Evolutionary conservation across 805 yeast species (phyloP), one percentile per base, ranked within the genome.

Genomic region (Saccharomycopsis fibuligera): DNA sequence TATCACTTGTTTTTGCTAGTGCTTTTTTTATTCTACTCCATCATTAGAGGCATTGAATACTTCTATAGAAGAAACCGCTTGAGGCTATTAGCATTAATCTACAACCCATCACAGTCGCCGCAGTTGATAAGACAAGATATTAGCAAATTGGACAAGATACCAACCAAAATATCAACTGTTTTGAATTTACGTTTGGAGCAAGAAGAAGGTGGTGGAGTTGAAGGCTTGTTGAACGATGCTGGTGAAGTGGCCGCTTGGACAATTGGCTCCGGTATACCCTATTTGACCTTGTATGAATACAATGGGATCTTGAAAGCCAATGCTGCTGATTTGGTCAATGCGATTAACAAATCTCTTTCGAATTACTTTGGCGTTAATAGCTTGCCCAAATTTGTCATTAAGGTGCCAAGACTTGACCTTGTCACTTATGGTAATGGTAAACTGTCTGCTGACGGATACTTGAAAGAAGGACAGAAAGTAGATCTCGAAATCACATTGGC

Each of bases 151-250:
- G 61, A 73, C 38, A 93, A 93, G 64, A 74, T 88, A 22, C 99
- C 99, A 2, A 75, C 73, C 55, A 74, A 85, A 44, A 59, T 93
- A 21, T 83, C 95, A 6, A 79, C 86, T 19, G 79, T 91, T n/a
- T 66, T 93, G 49, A 81, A 78, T 56, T 74, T 81, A 61, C 81
- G 80, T 59, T 75, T 82, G 24, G 88, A 80, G 50, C 86, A 83
- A 53, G 91, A 82, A 57, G 95, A 87, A 58, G 91, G 89, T 51
- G 96, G 96, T 29, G 97, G 97, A 2, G 64, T 83, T 38, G 86
- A 83, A 52, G 96, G 95, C 0, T 69, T 91, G 38, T 70, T 90
- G 58, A 80, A 78, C 56, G 86, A 86, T 58, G 75, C 83, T 4
- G 76, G 90, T 41, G 96, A 90, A 58, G 54, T 90, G 33, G 74